Evolutionary conservation across 225 moss, liverwort and hornwort species (phyloP).

Genomic region (Ulota crispa): DNA sequence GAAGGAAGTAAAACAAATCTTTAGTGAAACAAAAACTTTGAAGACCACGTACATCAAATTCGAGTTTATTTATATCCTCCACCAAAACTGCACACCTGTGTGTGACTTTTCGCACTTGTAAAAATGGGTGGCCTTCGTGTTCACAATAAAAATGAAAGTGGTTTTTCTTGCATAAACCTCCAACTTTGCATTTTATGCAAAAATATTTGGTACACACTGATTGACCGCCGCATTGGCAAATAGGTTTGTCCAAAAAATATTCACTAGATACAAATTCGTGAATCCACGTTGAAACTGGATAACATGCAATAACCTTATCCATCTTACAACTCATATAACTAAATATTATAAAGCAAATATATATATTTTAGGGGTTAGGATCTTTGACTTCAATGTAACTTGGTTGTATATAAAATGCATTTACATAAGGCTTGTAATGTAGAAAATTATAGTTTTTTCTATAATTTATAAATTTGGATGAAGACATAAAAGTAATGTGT

Average conservation of each 20-base stretch:
- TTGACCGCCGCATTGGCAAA: neutral
- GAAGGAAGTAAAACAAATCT: neutral
- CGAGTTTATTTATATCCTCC: fast-evolving
- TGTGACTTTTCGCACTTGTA: neutral
- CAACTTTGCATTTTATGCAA: slow-evolving; percentile 3
- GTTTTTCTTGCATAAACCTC: neutral
- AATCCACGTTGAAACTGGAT: neutral
- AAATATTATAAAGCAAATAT: neutral
- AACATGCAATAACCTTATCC: fast-evolving
- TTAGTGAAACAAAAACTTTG: neutral
- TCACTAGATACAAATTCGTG: neutral
- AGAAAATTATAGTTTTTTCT: too few species aligned
- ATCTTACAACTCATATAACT: neutral
- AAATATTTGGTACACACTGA: neutral
- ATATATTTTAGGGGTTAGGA: fast-evolving
- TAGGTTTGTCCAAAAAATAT: fast-evolving
- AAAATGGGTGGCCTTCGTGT: neutral
- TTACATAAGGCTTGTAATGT: neutral
- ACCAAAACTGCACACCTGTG: neutral
- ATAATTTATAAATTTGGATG: too few species aligned
- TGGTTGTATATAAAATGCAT: fast-evolving
- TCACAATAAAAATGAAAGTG: fast-evolving
- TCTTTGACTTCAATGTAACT: neutral
- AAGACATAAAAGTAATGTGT: too few species aligned
- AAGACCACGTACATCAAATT: fast-evolving